Evolutionary conservation across 306 rosid species (phyloP).

Genomic region (Fragaria ananassa): DNA sequence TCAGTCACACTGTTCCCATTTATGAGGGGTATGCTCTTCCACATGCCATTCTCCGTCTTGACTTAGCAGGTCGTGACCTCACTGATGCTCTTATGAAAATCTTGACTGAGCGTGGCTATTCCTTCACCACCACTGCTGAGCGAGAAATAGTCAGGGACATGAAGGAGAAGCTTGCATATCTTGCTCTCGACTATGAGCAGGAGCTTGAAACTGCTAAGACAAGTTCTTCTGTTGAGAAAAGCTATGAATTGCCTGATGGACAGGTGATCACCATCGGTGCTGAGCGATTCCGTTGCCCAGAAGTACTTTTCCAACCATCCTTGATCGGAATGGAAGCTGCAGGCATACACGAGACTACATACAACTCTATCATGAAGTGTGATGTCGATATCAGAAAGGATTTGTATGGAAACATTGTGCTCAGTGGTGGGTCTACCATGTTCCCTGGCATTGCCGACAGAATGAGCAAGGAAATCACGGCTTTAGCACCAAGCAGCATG

Average conservation of each 20-base stretch:
- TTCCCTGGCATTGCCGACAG: conserved; percentile 86
- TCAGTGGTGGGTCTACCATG: conserved; percentile 92
- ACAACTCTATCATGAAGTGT: conserved; percentile 87
- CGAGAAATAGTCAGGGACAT: conserved; percentile 83
- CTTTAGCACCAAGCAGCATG: conserved; percentile 91
- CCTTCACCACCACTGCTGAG: conserved; percentile 86
- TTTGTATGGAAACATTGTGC: conserved; percentile 81
- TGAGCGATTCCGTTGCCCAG: conserved; percentile 84
- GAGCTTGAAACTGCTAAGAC: conserved; percentile 79
- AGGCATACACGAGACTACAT: conserved; percentile 81
- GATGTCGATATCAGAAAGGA: conserved; percentile 86
- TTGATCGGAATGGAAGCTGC: conserved; percentile 91
- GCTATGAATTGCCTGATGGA: conserved; percentile 81
- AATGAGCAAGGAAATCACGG: conserved; percentile 87
- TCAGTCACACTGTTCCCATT: conserved; percentile 81
- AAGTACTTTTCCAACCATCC: conserved; percentile 91
- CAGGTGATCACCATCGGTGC: conserved; percentile 85
- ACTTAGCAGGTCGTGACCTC: conserved; percentile 86
- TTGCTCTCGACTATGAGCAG: conserved; percentile 83
- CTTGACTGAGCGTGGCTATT: conserved; percentile 82
- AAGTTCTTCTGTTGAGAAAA: conserved; percentile 77
- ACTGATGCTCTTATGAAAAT: conserved; percentile 86
- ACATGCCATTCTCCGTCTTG: conserved; percentile 83
- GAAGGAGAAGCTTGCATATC: conserved; percentile 88
- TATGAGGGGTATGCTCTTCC: conserved; percentile 85